A percentile compares a stretch with the other conserved stretches of the same genome.
Evolutionary conservation across 2,329 filamentous ascomycete genomes (phyloP).

Genomic region (Aspergillus felis): DNA sequence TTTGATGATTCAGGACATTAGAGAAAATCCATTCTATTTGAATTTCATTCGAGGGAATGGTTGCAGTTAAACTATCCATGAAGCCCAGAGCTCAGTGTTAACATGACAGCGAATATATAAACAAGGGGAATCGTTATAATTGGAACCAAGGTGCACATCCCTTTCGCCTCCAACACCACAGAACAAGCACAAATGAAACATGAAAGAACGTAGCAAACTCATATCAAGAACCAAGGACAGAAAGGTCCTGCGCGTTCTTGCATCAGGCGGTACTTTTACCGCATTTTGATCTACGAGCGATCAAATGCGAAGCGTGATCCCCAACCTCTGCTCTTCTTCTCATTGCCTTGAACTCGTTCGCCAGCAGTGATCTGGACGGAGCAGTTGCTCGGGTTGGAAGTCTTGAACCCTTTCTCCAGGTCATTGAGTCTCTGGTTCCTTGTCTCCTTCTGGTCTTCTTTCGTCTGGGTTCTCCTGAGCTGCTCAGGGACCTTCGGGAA

Average conservation of each 20-base stretch:
- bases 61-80: too few species aligned
- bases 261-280: not conserved
- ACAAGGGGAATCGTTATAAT: too few species aligned
- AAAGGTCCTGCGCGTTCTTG: not conserved
- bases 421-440: not conserved
- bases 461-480: not conserved
- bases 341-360: not conserved
- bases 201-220: not conserved
- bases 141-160: too few species aligned
- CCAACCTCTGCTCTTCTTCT: conserved; percentile 6
- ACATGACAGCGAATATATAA: too few species aligned
- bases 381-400: not conserved
- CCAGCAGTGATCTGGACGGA: conserved; percentile 1
- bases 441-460: not conserved
- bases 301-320: conserved; percentile 12
- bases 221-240: not conserved
- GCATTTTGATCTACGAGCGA: conserved; percentile 1
- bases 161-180: too few species aligned
- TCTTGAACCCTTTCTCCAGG: conserved; percentile 8
- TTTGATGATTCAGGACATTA: too few species aligned
- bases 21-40: too few species aligned
- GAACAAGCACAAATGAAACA: not conserved
- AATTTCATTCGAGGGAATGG: too few species aligned
- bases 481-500: conserved; percentile 5
- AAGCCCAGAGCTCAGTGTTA: too few species aligned